Percentiles rank a stretch among this genome's conserved stretches.
Evolutionary conservation across 2,329 filamentous ascomycete species (phyloP).

Genomic region (Byssoonygena ceratinophila): DNA sequence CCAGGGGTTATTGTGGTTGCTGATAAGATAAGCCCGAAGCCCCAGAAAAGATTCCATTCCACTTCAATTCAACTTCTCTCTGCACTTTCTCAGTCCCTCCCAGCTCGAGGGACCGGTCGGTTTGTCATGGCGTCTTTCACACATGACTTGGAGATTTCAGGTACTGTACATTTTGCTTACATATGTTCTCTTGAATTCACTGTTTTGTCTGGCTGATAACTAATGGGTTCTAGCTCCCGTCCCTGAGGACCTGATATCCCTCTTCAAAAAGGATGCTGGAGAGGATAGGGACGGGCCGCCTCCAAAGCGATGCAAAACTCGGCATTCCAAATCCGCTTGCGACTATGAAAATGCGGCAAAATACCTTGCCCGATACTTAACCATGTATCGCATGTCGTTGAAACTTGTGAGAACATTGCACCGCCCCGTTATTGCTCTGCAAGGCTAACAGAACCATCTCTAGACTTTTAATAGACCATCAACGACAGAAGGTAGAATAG

Average conservation of each 20-base stretch:
- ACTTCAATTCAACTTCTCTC: background rate
- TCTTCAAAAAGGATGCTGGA: background rate
- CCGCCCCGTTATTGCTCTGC: background rate
- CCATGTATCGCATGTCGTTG: slow-evolving; percentile 25
- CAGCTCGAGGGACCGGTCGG: background rate
- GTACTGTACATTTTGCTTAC: no score
- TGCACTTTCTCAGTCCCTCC: background rate
- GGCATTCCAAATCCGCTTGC: background rate
- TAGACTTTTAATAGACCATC: slow-evolving; percentile 14
- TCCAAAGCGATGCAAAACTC: background rate
- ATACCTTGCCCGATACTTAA: slow-evolving; percentile 22
- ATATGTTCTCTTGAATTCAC: background rate
- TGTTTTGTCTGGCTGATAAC: background rate
- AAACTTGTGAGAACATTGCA: slow-evolving; percentile 22
- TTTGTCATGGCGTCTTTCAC: background rate
- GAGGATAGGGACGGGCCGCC: background rate
- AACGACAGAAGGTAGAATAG: background rate
- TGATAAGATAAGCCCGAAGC: background rate
- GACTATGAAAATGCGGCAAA: background rate
- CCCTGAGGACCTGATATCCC: background rate
- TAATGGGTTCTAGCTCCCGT: background rate
- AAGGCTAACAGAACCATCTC: slow-evolving; percentile 17
- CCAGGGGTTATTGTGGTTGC: background rate
- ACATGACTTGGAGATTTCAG: background rate
- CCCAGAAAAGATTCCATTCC: background rate